phyloP scores from a whole-genome alignment of 768 basidiomycete genomes.

The Psilocybe azurescens region DNA sequence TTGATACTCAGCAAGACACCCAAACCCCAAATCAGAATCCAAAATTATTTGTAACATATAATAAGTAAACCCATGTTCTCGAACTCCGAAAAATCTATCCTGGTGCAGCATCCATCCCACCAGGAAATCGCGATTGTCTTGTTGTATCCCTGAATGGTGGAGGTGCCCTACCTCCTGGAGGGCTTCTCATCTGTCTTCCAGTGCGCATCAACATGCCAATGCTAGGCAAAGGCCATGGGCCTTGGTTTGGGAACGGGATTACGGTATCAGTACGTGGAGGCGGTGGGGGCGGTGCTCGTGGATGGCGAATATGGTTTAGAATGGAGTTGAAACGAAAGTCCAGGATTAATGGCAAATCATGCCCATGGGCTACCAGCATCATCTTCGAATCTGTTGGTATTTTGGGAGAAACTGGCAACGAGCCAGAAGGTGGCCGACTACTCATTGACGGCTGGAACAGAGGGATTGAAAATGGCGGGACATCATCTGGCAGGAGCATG shows the following conservation, averaged over 20 bases:
- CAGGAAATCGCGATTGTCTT: conserved; percentile 27
- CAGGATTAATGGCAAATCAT: conserved; percentile 54
- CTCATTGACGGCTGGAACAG: conserved; percentile 22
- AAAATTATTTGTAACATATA: not conserved
- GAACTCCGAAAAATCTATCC: conserved; percentile 16
- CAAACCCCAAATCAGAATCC: not conserved
- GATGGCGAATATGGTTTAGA: conserved; percentile 59
- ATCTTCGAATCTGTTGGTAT: not conserved
- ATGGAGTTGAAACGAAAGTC: conserved; percentile 65
- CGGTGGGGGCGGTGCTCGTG: conserved; percentile 40
- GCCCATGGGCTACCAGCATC: not conserved
- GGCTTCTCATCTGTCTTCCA: conserved; percentile 46
- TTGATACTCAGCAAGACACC: no score
- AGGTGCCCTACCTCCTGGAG: conserved; percentile 23
- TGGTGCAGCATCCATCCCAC: conserved; percentile 38
- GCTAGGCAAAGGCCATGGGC: conserved; percentile 55
- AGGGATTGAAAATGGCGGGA: conserved; percentile 25
- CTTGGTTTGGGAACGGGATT: conserved; percentile 67
- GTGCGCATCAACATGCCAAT: conserved; percentile 59
- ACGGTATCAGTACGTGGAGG: conserved; percentile 34
- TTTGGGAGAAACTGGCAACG: conserved; percentile 3
- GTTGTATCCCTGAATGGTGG: conserved; percentile 23
- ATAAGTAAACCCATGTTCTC: not conserved
- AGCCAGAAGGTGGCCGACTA: not conserved
- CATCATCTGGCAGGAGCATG: conserved; percentile 33